phyloP scores from a whole-genome alignment of 768 basidiomycete genomes.

The Termitomyces bulborhizus region DNA sequence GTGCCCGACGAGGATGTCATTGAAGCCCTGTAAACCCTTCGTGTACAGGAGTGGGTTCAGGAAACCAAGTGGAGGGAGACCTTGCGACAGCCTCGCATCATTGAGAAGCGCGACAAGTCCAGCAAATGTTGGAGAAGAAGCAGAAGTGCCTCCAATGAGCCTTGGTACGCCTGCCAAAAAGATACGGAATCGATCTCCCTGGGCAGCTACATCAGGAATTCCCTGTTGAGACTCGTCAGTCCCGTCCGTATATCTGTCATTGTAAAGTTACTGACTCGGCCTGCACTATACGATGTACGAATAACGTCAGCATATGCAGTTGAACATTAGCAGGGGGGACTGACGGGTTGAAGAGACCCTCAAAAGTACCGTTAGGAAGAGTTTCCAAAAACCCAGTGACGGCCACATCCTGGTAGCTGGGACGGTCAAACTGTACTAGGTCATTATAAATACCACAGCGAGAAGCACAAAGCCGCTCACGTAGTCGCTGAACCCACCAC shows the following conservation, averaged over 20 bases:
- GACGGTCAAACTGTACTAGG: slow-evolving; percentile 15
- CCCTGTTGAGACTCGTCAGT: slow-evolving; percentile 27
- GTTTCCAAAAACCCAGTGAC: slow-evolving; percentile 32
- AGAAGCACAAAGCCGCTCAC: slow-evolving; percentile 25
- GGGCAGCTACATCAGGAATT: slow-evolving; percentile 62
- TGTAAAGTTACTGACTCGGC: slow-evolving; percentile 35
- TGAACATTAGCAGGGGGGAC: slow-evolving; percentile 12
- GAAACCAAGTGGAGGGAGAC: slow-evolving; percentile 48
- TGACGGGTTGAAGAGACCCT: slow-evolving; percentile 51
- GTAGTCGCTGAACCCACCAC: slow-evolving; percentile 69
- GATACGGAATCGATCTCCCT: slow-evolving; percentile 41
- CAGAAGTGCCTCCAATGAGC: slow-evolving; percentile 54
- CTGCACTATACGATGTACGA: slow-evolving; percentile 25
- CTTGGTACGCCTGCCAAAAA: slow-evolving; percentile 30
- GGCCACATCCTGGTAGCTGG: slow-evolving; percentile 35
- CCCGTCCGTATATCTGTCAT: background rate
- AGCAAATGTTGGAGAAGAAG: slow-evolving; percentile 54
- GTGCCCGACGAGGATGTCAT: slow-evolving; percentile 51
- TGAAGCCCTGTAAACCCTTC: slow-evolving; percentile 32
- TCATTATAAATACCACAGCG: background rate
- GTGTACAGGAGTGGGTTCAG: slow-evolving; percentile 58
- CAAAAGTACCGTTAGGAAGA: slow-evolving; percentile 34
- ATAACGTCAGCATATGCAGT: background rate
- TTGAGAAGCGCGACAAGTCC: slow-evolving; percentile 59
- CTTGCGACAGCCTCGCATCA: slow-evolving; percentile 42